These are phyloP conservation scores for Luffa aegyptiaca DNA, from an alignment of 306 rosid species.

Conservation along the genomic window DNA sequence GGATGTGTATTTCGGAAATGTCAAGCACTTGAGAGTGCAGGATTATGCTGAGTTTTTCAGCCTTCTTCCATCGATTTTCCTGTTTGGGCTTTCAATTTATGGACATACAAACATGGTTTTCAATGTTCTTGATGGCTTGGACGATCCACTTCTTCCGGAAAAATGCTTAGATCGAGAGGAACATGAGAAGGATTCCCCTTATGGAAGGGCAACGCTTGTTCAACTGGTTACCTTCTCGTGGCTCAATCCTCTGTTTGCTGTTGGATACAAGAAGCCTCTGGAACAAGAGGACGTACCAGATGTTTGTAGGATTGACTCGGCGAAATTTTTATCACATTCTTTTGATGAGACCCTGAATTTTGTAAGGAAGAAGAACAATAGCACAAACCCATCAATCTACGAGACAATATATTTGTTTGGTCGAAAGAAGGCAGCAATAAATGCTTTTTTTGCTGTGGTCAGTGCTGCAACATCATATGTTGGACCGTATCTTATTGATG, in stretches of 20 bases:
- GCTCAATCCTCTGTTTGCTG: conserved; percentile 75
- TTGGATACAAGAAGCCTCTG: conserved; percentile 63
- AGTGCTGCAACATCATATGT: conserved; percentile 77
- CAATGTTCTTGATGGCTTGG: conserved; percentile 20
- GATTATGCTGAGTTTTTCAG: conserved; percentile 51
- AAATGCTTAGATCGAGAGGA: conserved; percentile 24
- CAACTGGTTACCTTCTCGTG: conserved; percentile 79
- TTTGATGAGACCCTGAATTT: conserved; percentile 43
- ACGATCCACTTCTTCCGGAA: conserved; percentile 55
- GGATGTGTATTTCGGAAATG: conserved; percentile 28
- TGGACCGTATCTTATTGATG: conserved; percentile 85
- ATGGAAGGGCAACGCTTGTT: conserved; percentile 51
- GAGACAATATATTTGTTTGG: conserved; percentile 48
- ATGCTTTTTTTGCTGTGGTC: conserved; percentile 56
- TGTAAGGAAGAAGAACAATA: conserved; percentile 47
- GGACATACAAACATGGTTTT: conserved; percentile 50
- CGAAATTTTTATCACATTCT: conserved; percentile 37
- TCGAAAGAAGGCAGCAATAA: conserved; percentile 73
- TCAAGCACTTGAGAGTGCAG: conserved; percentile 15
- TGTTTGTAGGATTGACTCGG: conserved; percentile 58
- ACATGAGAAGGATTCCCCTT: conserved; percentile 35
- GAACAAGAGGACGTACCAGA: conserved; percentile 59
- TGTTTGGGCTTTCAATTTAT: conserved; percentile 41
- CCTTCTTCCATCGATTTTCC: conserved; percentile 42
- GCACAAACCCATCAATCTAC: conserved; percentile 55